Conservation (phyloP, 805 yeast species). For the Kodamaea laetipori region DNA sequence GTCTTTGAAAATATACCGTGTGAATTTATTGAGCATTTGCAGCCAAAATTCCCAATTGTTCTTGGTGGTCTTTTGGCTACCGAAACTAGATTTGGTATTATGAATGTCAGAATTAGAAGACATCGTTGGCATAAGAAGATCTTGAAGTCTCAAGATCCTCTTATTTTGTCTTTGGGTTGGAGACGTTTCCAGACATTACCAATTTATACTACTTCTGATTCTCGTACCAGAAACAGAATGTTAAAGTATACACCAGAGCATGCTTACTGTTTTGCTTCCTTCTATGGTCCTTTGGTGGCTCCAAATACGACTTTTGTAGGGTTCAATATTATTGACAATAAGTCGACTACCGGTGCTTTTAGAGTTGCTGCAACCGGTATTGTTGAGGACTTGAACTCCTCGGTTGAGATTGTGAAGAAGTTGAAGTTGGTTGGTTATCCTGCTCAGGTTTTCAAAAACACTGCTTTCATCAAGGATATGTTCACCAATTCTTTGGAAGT, state of each 20-base stretch:
- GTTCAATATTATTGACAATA: conserved; percentile 81
- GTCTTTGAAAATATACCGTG: conserved; percentile 83
- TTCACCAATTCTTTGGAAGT: conserved; percentile 89
- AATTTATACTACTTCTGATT: conserved; percentile 92
- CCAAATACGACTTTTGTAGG: conserved; percentile 98
- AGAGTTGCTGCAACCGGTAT: conserved; percentile 97
- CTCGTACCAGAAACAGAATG: conserved; percentile 97
- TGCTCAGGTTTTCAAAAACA: conserved; percentile 87
- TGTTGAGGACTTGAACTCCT: conserved; percentile 88
- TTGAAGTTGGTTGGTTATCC: conserved; percentile 95
- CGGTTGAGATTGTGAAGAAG: conserved; percentile 92
- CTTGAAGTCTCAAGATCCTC: conserved; percentile 91
- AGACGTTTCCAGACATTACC: conserved; percentile 97
- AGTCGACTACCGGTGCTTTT: conserved; percentile 84
- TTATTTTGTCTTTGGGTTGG: conserved; percentile 95
- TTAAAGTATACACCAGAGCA: conserved; percentile 98
- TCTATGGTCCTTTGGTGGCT: conserved; percentile 95
- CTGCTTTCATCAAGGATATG: conserved; percentile 98
- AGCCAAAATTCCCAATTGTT: conserved; percentile 81
- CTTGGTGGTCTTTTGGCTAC: conserved; percentile 90
- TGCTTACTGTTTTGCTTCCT: conserved; percentile 92
- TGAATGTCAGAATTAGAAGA: conserved; percentile 92
- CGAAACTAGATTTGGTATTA: conserved; percentile 89
- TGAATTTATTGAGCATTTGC: conserved; percentile 85
- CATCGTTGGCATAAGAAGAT: conserved; percentile 99